phyloP scores from a whole-genome alignment of 23 red algal species.

The Chondrus crispus region DNA sequence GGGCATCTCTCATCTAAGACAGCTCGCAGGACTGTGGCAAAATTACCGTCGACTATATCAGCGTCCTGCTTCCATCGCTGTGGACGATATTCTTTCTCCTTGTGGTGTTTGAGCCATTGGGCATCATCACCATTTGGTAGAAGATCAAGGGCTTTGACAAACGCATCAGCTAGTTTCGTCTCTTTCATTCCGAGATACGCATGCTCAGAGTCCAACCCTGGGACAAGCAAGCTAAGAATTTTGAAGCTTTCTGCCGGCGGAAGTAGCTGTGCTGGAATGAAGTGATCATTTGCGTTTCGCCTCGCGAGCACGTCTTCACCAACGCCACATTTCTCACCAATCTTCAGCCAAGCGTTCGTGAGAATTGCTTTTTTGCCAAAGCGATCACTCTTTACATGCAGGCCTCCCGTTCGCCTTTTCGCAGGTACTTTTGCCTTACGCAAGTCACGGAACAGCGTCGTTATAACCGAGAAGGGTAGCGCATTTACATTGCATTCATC shows the following conservation, averaged over 20 bases:
- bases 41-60: conserved; percentile 47
- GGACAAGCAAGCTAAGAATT: conserved; percentile 38
- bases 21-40: conserved; percentile 38
- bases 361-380: conserved; percentile 3
- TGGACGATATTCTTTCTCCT: conserved; percentile 50
- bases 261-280: conserved; percentile 22
- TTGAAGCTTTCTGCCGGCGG: conserved; percentile 44
- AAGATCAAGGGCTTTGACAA: conserved; percentile 45
- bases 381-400: background rate
- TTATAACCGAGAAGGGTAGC: background rate
- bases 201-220: conserved; percentile 32
- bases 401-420: background rate
- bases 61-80: conserved; percentile 35
- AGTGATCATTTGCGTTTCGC: background rate
- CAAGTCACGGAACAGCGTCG: background rate
- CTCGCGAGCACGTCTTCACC: background rate
- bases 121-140: conserved; percentile 22
- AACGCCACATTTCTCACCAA: background rate
- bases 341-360: background rate
- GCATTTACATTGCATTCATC: background rate
- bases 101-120: conserved; percentile 50
- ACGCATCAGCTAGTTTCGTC: conserved; percentile 32
- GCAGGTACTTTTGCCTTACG: background rate
- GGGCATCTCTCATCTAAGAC: conserved; percentile 20
- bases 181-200: conserved; percentile 54